Percentiles rank a stretch among this genome's conserved stretches.
phyloP scores from a whole-genome alignment of 1,284 basidiomycete genomes.

The Microstroma glucosiphilum region DNA sequence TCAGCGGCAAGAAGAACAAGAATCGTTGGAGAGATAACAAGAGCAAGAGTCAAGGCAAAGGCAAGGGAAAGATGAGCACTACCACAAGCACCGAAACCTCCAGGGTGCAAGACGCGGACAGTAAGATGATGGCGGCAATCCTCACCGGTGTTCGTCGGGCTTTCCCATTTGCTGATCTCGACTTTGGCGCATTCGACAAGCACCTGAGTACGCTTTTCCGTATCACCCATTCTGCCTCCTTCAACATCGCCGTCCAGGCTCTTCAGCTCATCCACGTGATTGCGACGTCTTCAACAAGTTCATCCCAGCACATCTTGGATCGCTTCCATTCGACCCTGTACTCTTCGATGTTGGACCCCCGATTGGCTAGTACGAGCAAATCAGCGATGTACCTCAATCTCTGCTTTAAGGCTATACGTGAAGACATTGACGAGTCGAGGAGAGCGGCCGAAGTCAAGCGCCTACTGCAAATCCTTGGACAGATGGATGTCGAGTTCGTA shows the following conservation, averaged over 20 bases:
- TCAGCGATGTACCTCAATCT: slow-evolving; percentile 97
- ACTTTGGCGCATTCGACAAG: slow-evolving; percentile 64
- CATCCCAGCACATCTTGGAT: slow-evolving; percentile 49
- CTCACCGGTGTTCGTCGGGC: slow-evolving; percentile 93
- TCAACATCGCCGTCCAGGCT: slow-evolving; percentile 93
- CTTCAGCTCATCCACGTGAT: slow-evolving; percentile 88
- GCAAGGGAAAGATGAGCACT: slow-evolving; percentile 13
- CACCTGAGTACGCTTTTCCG: slow-evolving; percentile 92
- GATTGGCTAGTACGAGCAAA: slow-evolving; percentile 78
- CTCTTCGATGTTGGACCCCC: slow-evolving; percentile 74
- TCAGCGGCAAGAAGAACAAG: slow-evolving; percentile 48
- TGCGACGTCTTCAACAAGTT: slow-evolving; percentile 12
- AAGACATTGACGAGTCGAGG: slow-evolving; percentile 63
- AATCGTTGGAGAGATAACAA: slow-evolving; percentile 49
- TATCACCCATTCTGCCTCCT: slow-evolving; percentile 81
- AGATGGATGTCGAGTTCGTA: slow-evolving; percentile 77
- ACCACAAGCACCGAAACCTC: slow-evolving; percentile 14
- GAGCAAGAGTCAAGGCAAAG: slow-evolving; percentile 22
- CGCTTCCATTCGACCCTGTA: slow-evolving; percentile 90
- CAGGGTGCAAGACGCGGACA: slow-evolving; percentile 58
- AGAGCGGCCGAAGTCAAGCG: slow-evolving; percentile 79
- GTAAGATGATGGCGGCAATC: slow-evolving; percentile 81
- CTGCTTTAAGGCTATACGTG: slow-evolving; percentile 84
- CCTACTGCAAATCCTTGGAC: slow-evolving; percentile 73
- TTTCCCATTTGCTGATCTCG: slow-evolving; percentile 76